Conservation (phyloP, 2,329 filamentous ascomycete species). For the Cladosporium sphaerospermum region DNA sequence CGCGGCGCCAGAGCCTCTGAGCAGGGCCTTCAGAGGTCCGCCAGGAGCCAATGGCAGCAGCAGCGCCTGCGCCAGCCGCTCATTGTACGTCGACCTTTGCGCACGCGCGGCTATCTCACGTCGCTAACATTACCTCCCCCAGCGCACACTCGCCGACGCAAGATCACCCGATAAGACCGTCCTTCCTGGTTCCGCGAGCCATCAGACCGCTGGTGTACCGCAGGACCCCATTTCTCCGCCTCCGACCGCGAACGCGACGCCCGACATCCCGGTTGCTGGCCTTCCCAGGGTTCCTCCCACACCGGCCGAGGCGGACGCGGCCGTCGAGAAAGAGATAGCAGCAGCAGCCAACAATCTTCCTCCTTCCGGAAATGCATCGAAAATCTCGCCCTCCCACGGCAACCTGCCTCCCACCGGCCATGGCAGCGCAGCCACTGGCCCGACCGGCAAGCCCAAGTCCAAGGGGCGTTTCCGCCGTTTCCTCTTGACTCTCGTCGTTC, state of each 20-base stretch:
- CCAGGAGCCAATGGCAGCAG: slow-evolving; percentile 19
- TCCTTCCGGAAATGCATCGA: slow-evolving; percentile 12
- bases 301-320: slow-evolving; percentile 19
- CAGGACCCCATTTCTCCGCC: slow-evolving; percentile 24
- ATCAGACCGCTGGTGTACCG: slow-evolving; percentile 25
- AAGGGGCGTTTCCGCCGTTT: slow-evolving; percentile 70
- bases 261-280: slow-evolving; percentile 15
- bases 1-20: slow-evolving; percentile 16
- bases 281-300: slow-evolving; percentile 21
- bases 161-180: slow-evolving; percentile 28
- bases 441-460: slow-evolving; percentile 50
- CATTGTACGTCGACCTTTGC: slow-evolving; percentile 11
- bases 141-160: slow-evolving; percentile 28
- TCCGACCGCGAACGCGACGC: slow-evolving; percentile 9
- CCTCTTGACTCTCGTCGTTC: slow-evolving; percentile 67
- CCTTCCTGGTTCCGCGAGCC: slow-evolving; percentile 29
- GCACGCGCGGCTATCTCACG: slow-evolving; percentile 10
- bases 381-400: slow-evolving; percentile 16
- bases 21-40: slow-evolving; percentile 13
- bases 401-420: slow-evolving; percentile 25
- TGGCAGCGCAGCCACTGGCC: slow-evolving; percentile 36
- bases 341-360: not conserved
- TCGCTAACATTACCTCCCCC: slow-evolving; percentile 1
- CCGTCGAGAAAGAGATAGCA: slow-evolving; percentile 14
- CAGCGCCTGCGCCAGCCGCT: slow-evolving; percentile 16